Conservation (phyloP, 2,329 filamentous ascomycete species). For the Fusarium subtropicale region DNA sequence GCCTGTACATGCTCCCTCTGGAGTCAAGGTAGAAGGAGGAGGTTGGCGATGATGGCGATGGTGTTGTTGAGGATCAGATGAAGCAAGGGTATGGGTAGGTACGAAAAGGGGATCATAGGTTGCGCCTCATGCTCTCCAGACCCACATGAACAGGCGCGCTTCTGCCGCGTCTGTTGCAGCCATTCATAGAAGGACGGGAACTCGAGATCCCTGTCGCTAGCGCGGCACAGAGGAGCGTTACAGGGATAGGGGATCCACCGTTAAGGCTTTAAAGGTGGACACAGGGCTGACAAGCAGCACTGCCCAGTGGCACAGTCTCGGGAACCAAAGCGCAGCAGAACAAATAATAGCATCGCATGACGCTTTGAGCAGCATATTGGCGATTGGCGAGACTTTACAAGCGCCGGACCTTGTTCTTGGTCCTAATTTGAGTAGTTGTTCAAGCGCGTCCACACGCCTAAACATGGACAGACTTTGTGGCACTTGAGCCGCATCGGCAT, state of each 20-base stretch:
- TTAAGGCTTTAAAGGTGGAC: conserved; percentile 27
- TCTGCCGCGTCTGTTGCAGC: conserved; percentile 37
- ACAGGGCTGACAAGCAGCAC: conserved; percentile 34
- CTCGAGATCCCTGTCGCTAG: neutral
- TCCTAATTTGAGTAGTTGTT: conserved; percentile 18
- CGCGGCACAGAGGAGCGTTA: conserved; percentile 7
- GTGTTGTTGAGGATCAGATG: conserved; percentile 21
- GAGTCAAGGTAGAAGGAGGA: conserved; percentile 7
- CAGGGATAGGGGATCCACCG: neutral
- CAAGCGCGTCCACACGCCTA: conserved; percentile 10
- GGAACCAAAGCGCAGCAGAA: conserved; percentile 21
- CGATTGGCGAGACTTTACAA: conserved; percentile 10
- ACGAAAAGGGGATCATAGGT: conserved; percentile 25
- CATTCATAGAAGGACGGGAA: conserved; percentile 21
- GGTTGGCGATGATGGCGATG: conserved; percentile 24
- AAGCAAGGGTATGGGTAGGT: conserved; percentile 3
- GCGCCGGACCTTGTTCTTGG: conserved; percentile 4
- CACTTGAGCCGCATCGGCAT: conserved; percentile 20
- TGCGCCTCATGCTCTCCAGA: conserved; percentile 17
- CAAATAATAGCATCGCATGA: conserved; percentile 5
- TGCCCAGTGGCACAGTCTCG: conserved; percentile 41
- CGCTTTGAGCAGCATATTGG: conserved; percentile 5
- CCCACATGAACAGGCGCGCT: conserved; percentile 13
- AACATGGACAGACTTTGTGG: neutral
- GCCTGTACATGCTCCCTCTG: conserved; percentile 43